These are phyloP conservation scores for Russula abietina DNA, from an alignment of 768 basidiomycete genomes.

Conservation along the genomic window DNA sequence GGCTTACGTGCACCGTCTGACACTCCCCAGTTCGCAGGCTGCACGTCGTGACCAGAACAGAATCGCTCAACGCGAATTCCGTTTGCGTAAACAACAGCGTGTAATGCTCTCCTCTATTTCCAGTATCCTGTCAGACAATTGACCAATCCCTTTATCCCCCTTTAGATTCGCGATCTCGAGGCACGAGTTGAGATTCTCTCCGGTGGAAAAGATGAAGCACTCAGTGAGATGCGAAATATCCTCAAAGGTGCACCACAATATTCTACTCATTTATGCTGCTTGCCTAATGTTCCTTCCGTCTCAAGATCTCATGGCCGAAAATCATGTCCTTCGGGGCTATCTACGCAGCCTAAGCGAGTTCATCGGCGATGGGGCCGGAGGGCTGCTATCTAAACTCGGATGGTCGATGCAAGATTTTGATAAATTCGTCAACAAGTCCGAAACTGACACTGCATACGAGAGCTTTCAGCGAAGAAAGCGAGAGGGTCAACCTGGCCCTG, in stretches of 20 bases:
- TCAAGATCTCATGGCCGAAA: slow-evolving; percentile 83
- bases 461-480: slow-evolving; percentile 72
- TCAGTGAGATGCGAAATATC: slow-evolving; percentile 76
- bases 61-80: slow-evolving; percentile 90
- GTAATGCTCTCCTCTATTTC: slow-evolving; percentile 34
- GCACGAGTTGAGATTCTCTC: slow-evolving; percentile 93
- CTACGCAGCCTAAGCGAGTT: slow-evolving; percentile 71
- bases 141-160: neutral
- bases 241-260: slow-evolving; percentile 51
- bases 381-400: slow-evolving; percentile 69
- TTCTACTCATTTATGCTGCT: neutral
- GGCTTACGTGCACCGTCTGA: slow-evolving; percentile 29
- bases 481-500: slow-evolving; percentile 29
- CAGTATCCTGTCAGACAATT: neutral
- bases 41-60: slow-evolving; percentile 85
- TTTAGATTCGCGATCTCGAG: slow-evolving; percentile 89
- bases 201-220: slow-evolving; percentile 84
- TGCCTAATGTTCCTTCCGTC: slow-evolving; percentile 4
- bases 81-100: slow-evolving; percentile 85
- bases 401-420: slow-evolving; percentile 76
- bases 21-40: slow-evolving; percentile 64
- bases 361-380: slow-evolving; percentile 83
- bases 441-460: slow-evolving; percentile 92
- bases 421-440: slow-evolving; percentile 73
- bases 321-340: slow-evolving; percentile 73